These are phyloP conservation scores for Candida patagonica DNA, from an alignment of 805 yeast species.

Conservation along the genomic window DNA sequence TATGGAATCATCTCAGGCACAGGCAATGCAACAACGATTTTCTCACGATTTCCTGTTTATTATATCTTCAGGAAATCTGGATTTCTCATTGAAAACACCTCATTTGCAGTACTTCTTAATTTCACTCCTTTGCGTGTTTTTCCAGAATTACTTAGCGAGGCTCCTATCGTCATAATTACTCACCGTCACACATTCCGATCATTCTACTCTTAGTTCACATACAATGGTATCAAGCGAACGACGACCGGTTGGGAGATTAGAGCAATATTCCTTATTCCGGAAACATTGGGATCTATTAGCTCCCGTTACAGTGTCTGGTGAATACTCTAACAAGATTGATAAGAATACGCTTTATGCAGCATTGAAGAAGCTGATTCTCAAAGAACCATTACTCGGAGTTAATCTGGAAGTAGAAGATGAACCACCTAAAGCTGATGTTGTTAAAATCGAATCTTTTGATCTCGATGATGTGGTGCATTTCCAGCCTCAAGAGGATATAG, in stretches of 20 bases:
- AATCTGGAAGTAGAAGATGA: conserved; percentile 3
- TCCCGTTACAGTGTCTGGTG: conserved; percentile 13
- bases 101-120: too few species aligned
- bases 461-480: conserved; percentile 12
- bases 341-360: conserved; percentile 9
- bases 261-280: conserved; percentile 13
- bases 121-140: too few species aligned
- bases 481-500: conserved; percentile 2
- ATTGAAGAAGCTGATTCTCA: conserved; percentile 4
- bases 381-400: conserved; percentile 8
- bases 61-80: too few species aligned
- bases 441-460: conserved; percentile 5
- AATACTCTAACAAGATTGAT: conserved; percentile 6
- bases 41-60: too few species aligned
- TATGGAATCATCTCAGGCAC: too few species aligned
- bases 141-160: too few species aligned
- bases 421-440: not conserved
- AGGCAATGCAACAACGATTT: too few species aligned
- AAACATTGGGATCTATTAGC: conserved; percentile 7
- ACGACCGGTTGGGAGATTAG: conserved; percentile 10
- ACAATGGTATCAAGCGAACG: not conserved
- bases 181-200: too few species aligned
- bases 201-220: too few species aligned
- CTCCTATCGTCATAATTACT: too few species aligned
- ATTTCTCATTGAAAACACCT: too few species aligned